phyloP scores from a whole-genome alignment of 2,329 filamentous ascomycete genomes.

The Xylariaceae sp. region DNA sequence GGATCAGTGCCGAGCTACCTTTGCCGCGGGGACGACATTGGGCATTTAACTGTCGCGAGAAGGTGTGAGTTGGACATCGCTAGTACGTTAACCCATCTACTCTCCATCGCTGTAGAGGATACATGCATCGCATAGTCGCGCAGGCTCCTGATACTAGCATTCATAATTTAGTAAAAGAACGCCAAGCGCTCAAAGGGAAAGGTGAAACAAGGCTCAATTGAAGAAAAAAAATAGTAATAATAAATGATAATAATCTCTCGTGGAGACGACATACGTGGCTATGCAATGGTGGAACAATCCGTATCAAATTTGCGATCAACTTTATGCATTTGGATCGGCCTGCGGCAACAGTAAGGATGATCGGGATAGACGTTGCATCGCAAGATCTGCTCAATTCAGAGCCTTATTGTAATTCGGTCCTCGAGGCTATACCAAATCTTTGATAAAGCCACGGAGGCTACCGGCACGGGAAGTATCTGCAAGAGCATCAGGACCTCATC shows the following conservation, averaged over 20 bases:
- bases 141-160: too few relatives aligned
- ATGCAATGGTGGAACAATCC: constrained; percentile 23
- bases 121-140: too few relatives aligned
- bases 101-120: too few relatives aligned
- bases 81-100: too few relatives aligned
- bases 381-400: constrained; percentile 18
- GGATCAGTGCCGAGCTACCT: too few relatives aligned
- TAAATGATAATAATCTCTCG: too few relatives aligned
- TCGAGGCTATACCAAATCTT: constrained; percentile 9
- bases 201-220: constrained; percentile 7
- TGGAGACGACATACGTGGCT: constrained; percentile 26
- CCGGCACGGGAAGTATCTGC: constrained; percentile 17
- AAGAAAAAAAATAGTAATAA: constrained; percentile 6
- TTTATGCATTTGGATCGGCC: constrained; percentile 20
- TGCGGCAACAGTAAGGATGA: constrained; percentile 19
- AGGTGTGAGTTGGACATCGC: too few relatives aligned
- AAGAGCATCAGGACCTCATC: constrained; percentile 22
- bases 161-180: too few relatives aligned
- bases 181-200: too few relatives aligned
- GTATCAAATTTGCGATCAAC: constrained; percentile 18
- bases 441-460: constrained; percentile 13
- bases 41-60: too few relatives aligned
- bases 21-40: too few relatives aligned
- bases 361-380: constrained; percentile 28
- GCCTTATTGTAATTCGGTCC: constrained; percentile 10